A percentile compares a stretch with the other conserved stretches of the same genome.
These are phyloP conservation scores for Podaxis rugospora DNA, from an alignment of 768 basidiomycete species.

Conservation along the genomic window DNA sequence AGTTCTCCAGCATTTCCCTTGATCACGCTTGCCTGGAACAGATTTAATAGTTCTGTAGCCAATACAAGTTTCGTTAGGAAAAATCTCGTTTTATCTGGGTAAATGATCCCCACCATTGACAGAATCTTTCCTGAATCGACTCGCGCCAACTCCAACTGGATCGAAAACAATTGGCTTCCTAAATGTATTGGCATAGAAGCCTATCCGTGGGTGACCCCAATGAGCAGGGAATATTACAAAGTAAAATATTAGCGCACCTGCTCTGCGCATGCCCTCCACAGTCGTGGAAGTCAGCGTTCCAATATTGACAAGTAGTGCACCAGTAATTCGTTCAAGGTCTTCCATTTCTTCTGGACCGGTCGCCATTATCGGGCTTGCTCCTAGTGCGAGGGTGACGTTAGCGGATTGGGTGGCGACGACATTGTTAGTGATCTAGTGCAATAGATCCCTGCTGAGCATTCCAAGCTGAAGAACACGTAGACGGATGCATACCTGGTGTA, in stretches of 20 bases:
- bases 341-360: conserved; percentile 78
- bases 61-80: not conserved
- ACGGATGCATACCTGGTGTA: conserved; percentile 62
- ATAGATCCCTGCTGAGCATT: not conserved
- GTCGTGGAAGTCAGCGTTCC: conserved; percentile 64
- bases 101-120: conserved; percentile 44
- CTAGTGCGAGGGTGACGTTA: conserved; percentile 83
- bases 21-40: conserved; percentile 86
- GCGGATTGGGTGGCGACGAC: conserved; percentile 89
- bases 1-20: conserved; percentile 95
- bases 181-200: conserved; percentile 56
- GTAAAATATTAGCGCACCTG: conserved; percentile 37
- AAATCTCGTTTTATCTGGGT: not conserved
- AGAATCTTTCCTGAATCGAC: conserved; percentile 57
- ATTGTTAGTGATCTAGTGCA: conserved; percentile 75
- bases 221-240: not conserved
- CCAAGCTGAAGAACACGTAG: not conserved
- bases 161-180: conserved; percentile 83
- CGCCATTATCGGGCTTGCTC: conserved; percentile 94
- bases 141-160: conserved; percentile 90
- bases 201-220: conserved; percentile 20
- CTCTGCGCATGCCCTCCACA: conserved; percentile 70
- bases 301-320: conserved; percentile 80
- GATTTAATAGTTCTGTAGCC: conserved; percentile 56
- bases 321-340: conserved; percentile 62